These are phyloP conservation scores for Lecanicillium sp. DNA, from an alignment of 2,329 filamentous ascomycete genomes.

Conservation along the genomic window DNA sequence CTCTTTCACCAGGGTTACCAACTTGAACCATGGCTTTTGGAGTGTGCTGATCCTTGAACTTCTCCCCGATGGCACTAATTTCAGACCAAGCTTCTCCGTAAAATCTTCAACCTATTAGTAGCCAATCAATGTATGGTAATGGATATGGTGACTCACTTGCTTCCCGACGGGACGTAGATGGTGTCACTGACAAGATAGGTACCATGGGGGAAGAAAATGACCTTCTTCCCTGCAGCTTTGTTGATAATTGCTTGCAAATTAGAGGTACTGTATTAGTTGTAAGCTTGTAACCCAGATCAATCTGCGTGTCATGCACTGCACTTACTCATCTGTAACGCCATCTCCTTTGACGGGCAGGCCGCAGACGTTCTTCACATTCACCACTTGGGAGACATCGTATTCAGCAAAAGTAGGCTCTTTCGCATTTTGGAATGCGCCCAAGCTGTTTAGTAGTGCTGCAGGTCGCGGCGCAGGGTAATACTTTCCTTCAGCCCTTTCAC, in stretches of 20 bases:
- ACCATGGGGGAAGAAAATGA: constrained; percentile 35
- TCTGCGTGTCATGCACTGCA: constrained; percentile 9
- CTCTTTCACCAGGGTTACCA: constrained; percentile 37
- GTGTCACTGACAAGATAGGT: constrained; percentile 46
- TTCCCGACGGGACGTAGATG: constrained; percentile 30
- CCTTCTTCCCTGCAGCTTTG: constrained; percentile 21
- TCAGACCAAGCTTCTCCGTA: constrained; percentile 13
- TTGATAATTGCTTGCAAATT: constrained; percentile 12
- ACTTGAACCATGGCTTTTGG: constrained; percentile 41
- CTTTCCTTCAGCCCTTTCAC: constrained; percentile 11
- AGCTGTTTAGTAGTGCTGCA: constrained; percentile 7
- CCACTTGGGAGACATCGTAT: constrained; percentile 29
- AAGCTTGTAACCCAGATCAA: constrained; percentile 21
- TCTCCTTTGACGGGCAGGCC: constrained; percentile 32
- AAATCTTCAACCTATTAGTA: neutral
- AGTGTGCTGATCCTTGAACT: constrained; percentile 33
- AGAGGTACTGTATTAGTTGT: constrained; percentile 13
- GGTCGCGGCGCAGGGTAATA: constrained; percentile 9
- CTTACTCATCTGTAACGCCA: constrained; percentile 25
- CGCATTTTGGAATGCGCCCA: constrained; percentile 8
- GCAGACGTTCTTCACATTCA: constrained; percentile 37
- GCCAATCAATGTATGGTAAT: too few species aligned
- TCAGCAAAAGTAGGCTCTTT: constrained; percentile 24
- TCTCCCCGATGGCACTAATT: constrained; percentile 33
- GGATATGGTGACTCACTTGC: constrained; percentile 3